These are phyloP conservation scores for Saccharomyces hybrid DNA, from an alignment of 1,139 yeast genomes.

Conservation along the genomic window DNA sequence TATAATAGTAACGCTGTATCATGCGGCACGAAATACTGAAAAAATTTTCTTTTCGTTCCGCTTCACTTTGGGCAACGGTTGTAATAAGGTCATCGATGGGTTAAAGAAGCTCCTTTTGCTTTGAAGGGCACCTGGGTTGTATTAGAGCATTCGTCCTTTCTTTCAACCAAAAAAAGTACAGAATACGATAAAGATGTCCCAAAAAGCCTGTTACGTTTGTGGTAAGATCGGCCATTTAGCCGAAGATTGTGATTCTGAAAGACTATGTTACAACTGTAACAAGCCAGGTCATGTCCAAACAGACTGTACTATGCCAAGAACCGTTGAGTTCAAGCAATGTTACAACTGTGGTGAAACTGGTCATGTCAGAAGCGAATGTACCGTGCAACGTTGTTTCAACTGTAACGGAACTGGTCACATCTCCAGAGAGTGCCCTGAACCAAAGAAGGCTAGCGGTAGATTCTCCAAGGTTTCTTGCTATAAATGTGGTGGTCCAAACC, in stretches of 20 bases:
- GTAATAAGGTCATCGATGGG: background rate
- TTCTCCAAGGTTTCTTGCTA: constrained; percentile 57
- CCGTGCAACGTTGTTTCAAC: constrained; percentile 68
- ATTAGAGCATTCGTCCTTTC: background rate
- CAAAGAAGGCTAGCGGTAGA: constrained; percentile 25
- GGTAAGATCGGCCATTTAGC: constrained; percentile 92
- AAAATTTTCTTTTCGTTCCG: background rate
- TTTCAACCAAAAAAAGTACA: background rate
- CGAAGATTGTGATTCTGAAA: constrained; percentile 72
- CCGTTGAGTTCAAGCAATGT: constrained; percentile 77
- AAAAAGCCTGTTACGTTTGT: constrained; percentile 85
- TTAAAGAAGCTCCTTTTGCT: background rate
- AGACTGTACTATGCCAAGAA: constrained; percentile 82
- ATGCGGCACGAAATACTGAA: background rate
- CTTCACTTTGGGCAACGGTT: background rate
- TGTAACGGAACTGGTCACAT: constrained; percentile 85
- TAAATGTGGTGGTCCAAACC: constrained; percentile 92
- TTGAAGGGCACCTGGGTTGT: background rate
- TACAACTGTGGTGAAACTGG: constrained; percentile 75
- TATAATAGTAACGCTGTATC: too few species aligned
- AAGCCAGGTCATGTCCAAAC: constrained; percentile 84
- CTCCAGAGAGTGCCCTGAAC: constrained; percentile 59
- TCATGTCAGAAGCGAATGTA: constrained; percentile 66
- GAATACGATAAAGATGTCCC: constrained; percentile 38
- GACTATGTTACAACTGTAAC: constrained; percentile 90